Percentiles rank a stretch among this genome's conserved stretches.
Conservation (phyloP, 1,139 yeast species). For the Williopsis jadinii region DNA sequence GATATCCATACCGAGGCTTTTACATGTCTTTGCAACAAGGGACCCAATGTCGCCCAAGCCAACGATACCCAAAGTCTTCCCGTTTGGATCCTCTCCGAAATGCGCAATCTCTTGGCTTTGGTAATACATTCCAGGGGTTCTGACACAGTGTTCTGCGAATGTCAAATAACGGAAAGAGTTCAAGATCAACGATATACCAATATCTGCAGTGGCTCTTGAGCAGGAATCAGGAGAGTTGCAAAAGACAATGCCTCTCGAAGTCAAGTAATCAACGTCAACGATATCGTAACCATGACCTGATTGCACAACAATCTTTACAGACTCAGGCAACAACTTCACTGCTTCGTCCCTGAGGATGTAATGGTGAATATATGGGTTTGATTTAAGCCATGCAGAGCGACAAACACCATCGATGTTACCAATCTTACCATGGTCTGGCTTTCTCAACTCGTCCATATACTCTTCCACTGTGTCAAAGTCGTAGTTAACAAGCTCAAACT, state of each 20-base stretch:
- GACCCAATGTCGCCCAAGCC: conserved; percentile 34
- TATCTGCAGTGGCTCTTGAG: conserved; percentile 33
- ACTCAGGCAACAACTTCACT: conserved; percentile 25
- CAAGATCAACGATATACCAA: conserved; percentile 26
- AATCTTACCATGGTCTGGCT: conserved; percentile 28
- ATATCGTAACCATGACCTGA: conserved; percentile 36
- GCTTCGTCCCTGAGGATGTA: conserved; percentile 28
- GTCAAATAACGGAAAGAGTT: conserved; percentile 27
- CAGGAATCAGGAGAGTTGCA: conserved; percentile 33
- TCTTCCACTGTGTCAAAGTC: conserved; percentile 28
- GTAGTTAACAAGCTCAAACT: conserved; percentile 28
- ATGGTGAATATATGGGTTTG: conserved; percentile 29
- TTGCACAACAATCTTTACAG: conserved; percentile 28
- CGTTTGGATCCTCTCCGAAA: conserved; percentile 29
- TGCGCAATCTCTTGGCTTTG: conserved; percentile 24
- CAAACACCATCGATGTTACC: conserved; percentile 30
- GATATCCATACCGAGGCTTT: conserved; percentile 31
- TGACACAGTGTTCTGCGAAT: conserved; percentile 30
- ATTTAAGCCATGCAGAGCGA: conserved; percentile 31
- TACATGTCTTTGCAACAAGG: conserved; percentile 29
- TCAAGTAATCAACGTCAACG: conserved; percentile 30
- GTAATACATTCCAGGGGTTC: conserved; percentile 26
- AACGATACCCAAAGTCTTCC: conserved; percentile 30
- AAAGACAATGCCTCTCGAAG: conserved; percentile 27
- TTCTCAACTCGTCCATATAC: conserved; percentile 27